These are phyloP conservation scores for Pelargonium cotyledonis DNA, from an alignment of 441 rosid species.

Conservation along the genomic window DNA sequence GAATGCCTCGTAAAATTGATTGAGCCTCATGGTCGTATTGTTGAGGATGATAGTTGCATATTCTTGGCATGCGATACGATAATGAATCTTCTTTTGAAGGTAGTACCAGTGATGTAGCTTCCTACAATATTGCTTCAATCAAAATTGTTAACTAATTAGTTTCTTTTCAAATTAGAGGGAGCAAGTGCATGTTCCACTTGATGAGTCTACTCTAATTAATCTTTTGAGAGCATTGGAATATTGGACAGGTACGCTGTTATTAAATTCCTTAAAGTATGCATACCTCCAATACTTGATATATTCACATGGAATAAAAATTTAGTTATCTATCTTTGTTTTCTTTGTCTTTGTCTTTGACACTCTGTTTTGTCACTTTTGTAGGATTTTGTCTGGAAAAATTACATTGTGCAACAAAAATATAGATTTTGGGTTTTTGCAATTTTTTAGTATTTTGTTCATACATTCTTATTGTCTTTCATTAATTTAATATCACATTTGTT, in stretches of 20 bases:
- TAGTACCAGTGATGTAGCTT: conserved; percentile 23
- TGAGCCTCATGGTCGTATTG: conserved; percentile 27
- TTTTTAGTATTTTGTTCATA: no score
- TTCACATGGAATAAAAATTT: neutral
- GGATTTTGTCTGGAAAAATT: no score
- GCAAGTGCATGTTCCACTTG: conserved; percentile 37
- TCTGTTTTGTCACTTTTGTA: neutral
- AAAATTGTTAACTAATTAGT: conserved; percentile 11
- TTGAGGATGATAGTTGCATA: conserved; percentile 39
- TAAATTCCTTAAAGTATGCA: conserved; percentile 5
- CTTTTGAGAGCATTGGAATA: conserved; percentile 58
- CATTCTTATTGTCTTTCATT: no score
- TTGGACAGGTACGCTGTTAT: conserved; percentile 62
- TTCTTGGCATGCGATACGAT: conserved; percentile 86
- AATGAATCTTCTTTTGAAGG: conserved; percentile 83
- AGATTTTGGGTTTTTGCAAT: no score
- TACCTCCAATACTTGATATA: neutral
- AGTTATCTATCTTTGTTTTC: neutral
- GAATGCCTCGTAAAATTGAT: conserved; percentile 60
- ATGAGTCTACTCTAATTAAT: conserved; percentile 33
- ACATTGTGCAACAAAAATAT: no score
- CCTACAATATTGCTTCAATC: conserved; percentile 2
- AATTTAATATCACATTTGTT: no score
- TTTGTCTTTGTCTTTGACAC: neutral
- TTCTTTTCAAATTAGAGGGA: conserved; percentile 39